Base-by-base conservation (phyloP, 2,329 filamentous ascomycete genomes). In the Pseudogymnoascus sp. region DNA sequence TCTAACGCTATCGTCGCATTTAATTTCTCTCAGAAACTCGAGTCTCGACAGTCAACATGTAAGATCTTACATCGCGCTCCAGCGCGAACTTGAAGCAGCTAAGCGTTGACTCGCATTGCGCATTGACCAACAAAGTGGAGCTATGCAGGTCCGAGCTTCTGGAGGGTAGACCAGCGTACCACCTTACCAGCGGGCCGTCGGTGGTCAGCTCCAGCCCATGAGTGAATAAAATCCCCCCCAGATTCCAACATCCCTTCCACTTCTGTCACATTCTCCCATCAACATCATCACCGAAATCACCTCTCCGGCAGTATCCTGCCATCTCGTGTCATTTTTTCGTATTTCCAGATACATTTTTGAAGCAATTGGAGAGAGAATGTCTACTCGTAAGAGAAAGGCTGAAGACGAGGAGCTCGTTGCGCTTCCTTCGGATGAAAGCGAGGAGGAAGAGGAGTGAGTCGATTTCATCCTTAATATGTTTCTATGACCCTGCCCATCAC, bases 381-480 rank as follows among this genome's bases (percentile, higher is more conserved):
- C 58, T 60, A 60, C 58, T 25, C 58, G 58, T 41, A 70, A 70
- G 67, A 66, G 70, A 62, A 71, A 70, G 66, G 58, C 58, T 60
- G 61, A 68, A 35, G 69, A 70, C 37, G 69, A 71, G 65, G 70
- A 71, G 68, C 68, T 71, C 18, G 70, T 71, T 37, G 69, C 69
- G 35, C 68, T 71, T 14, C 69, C 69, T 3, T 69, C 67, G 40
- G 69, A 71, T 60, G 69, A 69, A 18, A 67, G 67, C 28, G 70
- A 71, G 38, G 70, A 71, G 43, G 70, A 71, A 64, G 69, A 71
- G 58, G 70, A 71, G 70, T 71, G 65, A 52, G 68, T 60, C 18
- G 3, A 40, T 60, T 60, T 40, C 38, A 25, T 25, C 33, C 6
- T 40, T 31, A n/a, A 38, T 38, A 18, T 38, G 14, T 40, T 31